These are phyloP conservation scores for Lactarius tabidus DNA, from an alignment of 768 basidiomycete species.

Conservation along the genomic window DNA sequence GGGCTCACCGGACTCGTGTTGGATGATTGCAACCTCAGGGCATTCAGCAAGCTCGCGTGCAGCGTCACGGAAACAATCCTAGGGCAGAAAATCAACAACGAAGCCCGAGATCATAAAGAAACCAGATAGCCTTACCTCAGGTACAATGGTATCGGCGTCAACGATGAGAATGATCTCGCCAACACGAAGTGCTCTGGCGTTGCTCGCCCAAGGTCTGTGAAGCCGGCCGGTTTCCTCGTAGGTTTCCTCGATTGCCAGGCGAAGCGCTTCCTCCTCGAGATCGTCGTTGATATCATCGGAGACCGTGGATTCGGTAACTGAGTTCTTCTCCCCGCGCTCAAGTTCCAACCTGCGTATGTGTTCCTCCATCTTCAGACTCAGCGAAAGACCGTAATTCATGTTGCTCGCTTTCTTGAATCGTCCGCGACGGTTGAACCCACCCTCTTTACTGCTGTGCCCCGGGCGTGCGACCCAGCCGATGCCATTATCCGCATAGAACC, in stretches of 20 bases:
- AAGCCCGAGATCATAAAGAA: neutral
- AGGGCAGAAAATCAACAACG: neutral
- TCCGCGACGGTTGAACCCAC: constrained; percentile 77
- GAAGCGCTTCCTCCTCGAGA: constrained; percentile 69
- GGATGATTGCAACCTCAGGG: constrained; percentile 83
- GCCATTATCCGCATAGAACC: constrained; percentile 71
- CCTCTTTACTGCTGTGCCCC: constrained; percentile 51
- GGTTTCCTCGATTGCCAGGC: constrained; percentile 70
- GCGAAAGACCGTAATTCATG: constrained; percentile 78
- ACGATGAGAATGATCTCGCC: constrained; percentile 79
- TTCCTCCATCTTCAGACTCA: constrained; percentile 59
- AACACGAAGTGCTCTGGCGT: constrained; percentile 68
- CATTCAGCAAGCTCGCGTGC: constrained; percentile 79
- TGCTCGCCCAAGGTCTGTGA: constrained; percentile 74
- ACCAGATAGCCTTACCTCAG: constrained; percentile 45
- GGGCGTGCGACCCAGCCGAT: constrained; percentile 86
- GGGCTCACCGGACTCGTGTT: constrained; percentile 71
- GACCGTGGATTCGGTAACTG: constrained; percentile 33
- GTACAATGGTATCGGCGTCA: constrained; percentile 76
- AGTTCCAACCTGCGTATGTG: constrained; percentile 47
- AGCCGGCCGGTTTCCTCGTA: constrained; percentile 52
- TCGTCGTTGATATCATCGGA: constrained; percentile 42
- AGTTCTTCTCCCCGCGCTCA: constrained; percentile 33
- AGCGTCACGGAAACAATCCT: constrained; percentile 88
- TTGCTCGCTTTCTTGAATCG: constrained; percentile 94